These are phyloP conservation scores for Salix caprea DNA, from an alignment of 345 rosid genomes.

Conservation along the genomic window DNA sequence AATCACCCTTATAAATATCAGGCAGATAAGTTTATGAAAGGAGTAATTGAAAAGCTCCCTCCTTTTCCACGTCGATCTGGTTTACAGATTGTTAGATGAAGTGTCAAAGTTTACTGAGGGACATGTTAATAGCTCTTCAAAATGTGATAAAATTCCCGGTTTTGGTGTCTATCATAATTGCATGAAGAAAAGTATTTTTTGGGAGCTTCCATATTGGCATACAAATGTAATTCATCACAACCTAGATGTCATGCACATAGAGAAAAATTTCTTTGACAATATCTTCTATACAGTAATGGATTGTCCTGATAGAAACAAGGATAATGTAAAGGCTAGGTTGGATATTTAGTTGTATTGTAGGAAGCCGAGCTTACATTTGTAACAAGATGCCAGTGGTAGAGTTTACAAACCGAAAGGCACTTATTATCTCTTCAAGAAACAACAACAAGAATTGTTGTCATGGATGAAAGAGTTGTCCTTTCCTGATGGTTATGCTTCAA, in stretches of 20 bases:
- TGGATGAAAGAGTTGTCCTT: not conserved
- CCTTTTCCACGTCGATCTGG: no score
- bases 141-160: no score
- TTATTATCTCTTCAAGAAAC: not conserved
- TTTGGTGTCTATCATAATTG: not conserved
- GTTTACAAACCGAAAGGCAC: not conserved
- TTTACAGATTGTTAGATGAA: no score
- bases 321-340: not conserved
- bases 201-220: not conserved
- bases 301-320: not conserved
- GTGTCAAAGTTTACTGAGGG: not conserved
- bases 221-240: not conserved
- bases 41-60: no score
- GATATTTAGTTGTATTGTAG: not conserved
- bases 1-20: no score
- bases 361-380: not conserved
- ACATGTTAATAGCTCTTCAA: not conserved
- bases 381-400: not conserved
- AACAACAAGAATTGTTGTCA: not conserved
- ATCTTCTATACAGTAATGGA: not conserved
- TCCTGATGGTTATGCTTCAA: not conserved
- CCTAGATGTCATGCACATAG: slow-evolving; percentile 1
- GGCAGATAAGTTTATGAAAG: no score
- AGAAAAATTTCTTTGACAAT: not conserved
- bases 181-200: not conserved